Evolutionary conservation across 2,329 filamentous ascomycete genomes (phyloP).

Genomic region (Xylariaceae sp.): DNA sequence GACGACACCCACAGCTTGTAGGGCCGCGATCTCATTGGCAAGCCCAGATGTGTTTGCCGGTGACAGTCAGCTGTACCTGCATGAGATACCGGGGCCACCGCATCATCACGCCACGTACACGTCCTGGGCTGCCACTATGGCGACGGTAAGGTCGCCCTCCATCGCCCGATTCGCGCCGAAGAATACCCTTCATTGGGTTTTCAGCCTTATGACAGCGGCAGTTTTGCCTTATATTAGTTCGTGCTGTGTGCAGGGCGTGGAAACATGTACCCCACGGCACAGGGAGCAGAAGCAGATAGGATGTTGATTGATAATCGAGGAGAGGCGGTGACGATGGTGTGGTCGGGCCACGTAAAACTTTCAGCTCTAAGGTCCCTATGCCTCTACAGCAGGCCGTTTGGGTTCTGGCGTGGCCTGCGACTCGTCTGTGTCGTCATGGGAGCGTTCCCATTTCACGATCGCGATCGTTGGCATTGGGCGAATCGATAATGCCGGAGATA

Average conservation of each 20-base stretch:
- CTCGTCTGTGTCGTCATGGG: not conserved
- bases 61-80: constrained; percentile 1
- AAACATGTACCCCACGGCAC: too few species aligned
- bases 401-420: not conserved
- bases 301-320: too few species aligned
- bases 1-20: not conserved
- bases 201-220: not conserved
- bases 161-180: not conserved
- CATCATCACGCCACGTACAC: not conserved
- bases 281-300: too few species aligned
- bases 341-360: too few species aligned
- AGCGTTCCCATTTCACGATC: not conserved
- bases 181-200: not conserved
- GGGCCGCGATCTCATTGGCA: not conserved
- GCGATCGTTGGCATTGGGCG: not conserved
- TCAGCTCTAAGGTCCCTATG: not conserved
- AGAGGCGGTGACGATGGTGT: too few species aligned
- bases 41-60: not conserved
- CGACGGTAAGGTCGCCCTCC: not conserved
- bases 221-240: too few species aligned
- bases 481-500: too few species aligned
- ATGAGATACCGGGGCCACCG: not conserved
- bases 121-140: not conserved
- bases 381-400: not conserved
- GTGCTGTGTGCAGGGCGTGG: too few species aligned